These are phyloP conservation scores for Pseudohyphozyma bogoriensis DNA, from an alignment of 768 basidiomycete species.

Conservation along the genomic window DNA sequence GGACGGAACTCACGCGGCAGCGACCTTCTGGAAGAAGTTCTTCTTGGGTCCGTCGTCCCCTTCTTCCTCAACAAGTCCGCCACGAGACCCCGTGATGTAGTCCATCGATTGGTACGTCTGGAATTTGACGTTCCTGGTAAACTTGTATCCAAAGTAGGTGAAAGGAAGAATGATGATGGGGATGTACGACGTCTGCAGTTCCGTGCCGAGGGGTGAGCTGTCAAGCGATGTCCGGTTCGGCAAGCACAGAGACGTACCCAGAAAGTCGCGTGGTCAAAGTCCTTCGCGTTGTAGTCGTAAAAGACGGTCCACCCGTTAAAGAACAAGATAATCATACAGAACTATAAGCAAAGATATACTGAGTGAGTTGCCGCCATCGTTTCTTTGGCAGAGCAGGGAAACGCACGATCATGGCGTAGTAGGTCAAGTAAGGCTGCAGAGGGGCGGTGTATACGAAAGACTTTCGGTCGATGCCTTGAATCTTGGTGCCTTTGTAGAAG, in stretches of 20 bases:
- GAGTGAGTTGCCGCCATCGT: no score
- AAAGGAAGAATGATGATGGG: not conserved
- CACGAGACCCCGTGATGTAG: not conserved
- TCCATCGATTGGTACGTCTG: not conserved
- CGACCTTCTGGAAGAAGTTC: not conserved
- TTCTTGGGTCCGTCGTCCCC: not conserved
- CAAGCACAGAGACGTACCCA: no score
- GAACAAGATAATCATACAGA: constrained; percentile 34
- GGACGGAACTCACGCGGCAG: no score
- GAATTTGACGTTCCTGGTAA: not conserved
- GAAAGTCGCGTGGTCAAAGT: constrained; percentile 38
- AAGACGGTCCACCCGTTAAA: constrained; percentile 23
- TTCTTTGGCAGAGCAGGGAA: no score
- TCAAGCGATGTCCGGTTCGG: no score
- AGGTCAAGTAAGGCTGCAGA: constrained; percentile 52
- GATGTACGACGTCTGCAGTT: not conserved
- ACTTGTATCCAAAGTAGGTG: not conserved
- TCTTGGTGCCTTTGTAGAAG: constrained; percentile 7
- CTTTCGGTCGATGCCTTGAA: constrained; percentile 44
- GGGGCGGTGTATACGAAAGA: constrained; percentile 39
- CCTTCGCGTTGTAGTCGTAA: not conserved
- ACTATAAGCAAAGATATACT: constrained; percentile 62
- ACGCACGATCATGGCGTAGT: constrained; percentile 64
- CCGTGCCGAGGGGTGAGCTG: not conserved
- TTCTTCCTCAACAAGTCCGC: not conserved